Percentiles rank a stretch among this genome's conserved stretches.
Evolutionary conservation across 2,329 filamentous ascomycete genomes (phyloP).

Genomic region (Pleoardoris graminearum): DNA sequence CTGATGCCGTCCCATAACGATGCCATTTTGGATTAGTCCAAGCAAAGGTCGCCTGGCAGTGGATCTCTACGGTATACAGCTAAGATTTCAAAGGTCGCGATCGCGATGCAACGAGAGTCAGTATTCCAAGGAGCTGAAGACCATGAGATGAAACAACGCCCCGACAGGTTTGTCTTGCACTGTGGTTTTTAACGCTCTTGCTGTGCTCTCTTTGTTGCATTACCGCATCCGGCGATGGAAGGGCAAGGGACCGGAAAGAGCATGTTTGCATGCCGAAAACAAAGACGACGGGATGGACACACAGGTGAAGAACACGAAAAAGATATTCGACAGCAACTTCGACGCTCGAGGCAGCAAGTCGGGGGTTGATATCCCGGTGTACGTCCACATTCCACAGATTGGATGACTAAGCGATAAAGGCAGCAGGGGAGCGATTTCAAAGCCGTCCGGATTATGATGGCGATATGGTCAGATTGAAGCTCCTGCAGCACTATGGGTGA

Average conservation of each 20-base stretch:
- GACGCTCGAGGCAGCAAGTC: slow-evolving; percentile 2
- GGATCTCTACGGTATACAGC: too few species aligned
- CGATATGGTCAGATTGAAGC: too few species aligned
- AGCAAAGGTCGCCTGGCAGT: too few species aligned
- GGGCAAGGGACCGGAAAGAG: neutral
- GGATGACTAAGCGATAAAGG: too few species aligned
- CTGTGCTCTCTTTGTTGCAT: slow-evolving; percentile 5
- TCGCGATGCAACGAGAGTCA: neutral
- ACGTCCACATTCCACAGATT: too few species aligned
- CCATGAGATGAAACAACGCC: neutral
- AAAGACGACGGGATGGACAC: neutral
- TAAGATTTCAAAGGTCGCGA: neutral
- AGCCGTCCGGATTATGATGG: too few species aligned
- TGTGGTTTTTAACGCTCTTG: neutral
- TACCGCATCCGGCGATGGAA: slow-evolving; percentile 4
- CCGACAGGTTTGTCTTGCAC: neutral
- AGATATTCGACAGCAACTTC: neutral
- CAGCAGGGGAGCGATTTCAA: too few species aligned
- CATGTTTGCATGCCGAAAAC: slow-evolving; percentile 6
- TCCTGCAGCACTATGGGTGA: too few species aligned
- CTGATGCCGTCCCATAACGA: neutral
- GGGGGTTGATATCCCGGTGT: too few species aligned
- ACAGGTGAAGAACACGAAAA: neutral
- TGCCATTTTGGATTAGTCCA: neutral
- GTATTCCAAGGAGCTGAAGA: neutral